These are phyloP conservation scores for Fusarium pseudocircinatum DNA, from an alignment of 2,329 filamentous ascomycete species.

Conservation along the genomic window DNA sequence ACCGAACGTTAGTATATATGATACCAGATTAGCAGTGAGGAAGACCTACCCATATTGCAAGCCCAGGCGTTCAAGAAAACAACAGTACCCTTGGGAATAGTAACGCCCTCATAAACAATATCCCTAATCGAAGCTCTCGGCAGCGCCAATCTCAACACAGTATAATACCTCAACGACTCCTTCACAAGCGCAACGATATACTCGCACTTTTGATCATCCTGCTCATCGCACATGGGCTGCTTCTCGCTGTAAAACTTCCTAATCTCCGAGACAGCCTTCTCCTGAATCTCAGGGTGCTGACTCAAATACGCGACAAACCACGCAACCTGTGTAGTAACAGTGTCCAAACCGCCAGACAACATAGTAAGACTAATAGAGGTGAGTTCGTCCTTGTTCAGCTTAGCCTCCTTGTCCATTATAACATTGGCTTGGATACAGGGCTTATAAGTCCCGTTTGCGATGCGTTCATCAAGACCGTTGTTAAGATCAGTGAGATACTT, in stretches of 20 bases:
- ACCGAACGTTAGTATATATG: background rate
- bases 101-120: slow-evolving; percentile 64
- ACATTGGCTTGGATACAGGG: slow-evolving; percentile 75
- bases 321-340: slow-evolving; percentile 71
- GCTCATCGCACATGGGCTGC: slow-evolving; percentile 66
- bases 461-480: slow-evolving; percentile 66
- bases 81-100: slow-evolving; percentile 70
- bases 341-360: slow-evolving; percentile 74
- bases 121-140: slow-evolving; percentile 70
- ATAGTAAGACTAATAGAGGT: slow-evolving; percentile 74
- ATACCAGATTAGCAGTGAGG: no score
- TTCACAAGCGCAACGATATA: slow-evolving; percentile 72
- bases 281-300: slow-evolving; percentile 68
- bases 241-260: slow-evolving; percentile 60
- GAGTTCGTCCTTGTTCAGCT: slow-evolving; percentile 69
- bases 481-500: slow-evolving; percentile 68
- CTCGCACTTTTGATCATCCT: slow-evolving; percentile 70
- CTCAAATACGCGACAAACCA: slow-evolving; percentile 72
- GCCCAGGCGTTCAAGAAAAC: slow-evolving; percentile 75
- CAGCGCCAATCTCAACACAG: slow-evolving; percentile 69
- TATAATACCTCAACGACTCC: slow-evolving; percentile 70
- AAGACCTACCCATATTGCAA: slow-evolving; percentile 70
- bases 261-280: slow-evolving; percentile 67
- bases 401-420: slow-evolving; percentile 70
- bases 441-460: slow-evolving; percentile 67